These are phyloP conservation scores for Chaetomium strumarium DNA, from an alignment of 2,329 filamentous ascomycete species.

Conservation along the genomic window DNA sequence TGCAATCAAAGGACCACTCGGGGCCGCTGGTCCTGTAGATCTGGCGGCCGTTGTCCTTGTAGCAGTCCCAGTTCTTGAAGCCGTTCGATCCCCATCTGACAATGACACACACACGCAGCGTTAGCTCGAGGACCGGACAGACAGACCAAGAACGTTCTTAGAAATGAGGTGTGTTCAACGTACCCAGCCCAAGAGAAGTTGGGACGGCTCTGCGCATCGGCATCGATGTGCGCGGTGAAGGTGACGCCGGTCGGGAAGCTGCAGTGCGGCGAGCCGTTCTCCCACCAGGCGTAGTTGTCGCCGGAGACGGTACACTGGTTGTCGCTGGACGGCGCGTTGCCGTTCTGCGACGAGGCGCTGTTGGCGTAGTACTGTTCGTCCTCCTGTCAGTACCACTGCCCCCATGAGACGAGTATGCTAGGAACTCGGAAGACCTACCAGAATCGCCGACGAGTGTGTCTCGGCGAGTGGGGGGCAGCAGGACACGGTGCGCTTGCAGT, in stretches of 20 bases:
- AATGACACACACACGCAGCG: not conserved
- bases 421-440: not conserved
- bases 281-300: slow-evolving; percentile 10
- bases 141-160: not conserved
- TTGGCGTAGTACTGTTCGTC: slow-evolving; percentile 4
- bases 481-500: not conserved
- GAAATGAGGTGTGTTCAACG: not conserved
- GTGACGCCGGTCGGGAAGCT: slow-evolving; percentile 3
- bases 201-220: slow-evolving; percentile 3
- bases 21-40: not conserved
- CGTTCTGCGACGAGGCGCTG: slow-evolving; percentile 5
- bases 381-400: not conserved
- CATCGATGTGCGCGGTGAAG: slow-evolving; percentile 3
- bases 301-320: slow-evolving; percentile 1
- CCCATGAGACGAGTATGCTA: no score
- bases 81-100: slow-evolving; percentile 8
- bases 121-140: not conserved
- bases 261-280: not conserved
- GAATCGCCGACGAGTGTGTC: not conserved
- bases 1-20: slow-evolving; percentile 2
- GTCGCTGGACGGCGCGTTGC: not conserved
- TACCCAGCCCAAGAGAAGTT: slow-evolving; percentile 10
- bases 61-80: slow-evolving; percentile 12
- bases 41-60: slow-evolving; percentile 5
- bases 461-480: slow-evolving; percentile 1